Base-by-base conservation (phyloP, 371 early-diverging fungal genomes). In the Cokeromyces recurvatus region DNA sequence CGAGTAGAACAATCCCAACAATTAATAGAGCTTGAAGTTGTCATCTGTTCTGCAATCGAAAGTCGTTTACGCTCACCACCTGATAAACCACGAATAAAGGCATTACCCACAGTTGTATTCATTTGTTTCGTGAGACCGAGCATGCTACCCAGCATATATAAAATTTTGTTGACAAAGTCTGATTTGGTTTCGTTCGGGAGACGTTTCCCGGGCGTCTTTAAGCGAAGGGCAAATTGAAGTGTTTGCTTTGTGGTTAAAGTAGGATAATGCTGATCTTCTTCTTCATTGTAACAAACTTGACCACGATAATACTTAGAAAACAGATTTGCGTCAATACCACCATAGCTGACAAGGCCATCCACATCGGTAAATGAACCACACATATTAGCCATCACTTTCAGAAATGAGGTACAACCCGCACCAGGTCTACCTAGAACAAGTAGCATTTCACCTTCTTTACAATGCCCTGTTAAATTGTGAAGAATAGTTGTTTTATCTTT, bases 51-150 rank as follows among this genome's bases (percentile, higher is more conserved):
- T 21, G 84, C 89, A 41, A 89, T 85, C 7, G 78, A 68, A 29
- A 84, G 62, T 52, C 92, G 77, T 74, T 90, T 89, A 57, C 81
- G 71, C 68, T 78, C 89, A 54, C 90, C 91, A 44, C 80, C 90
- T 15, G 77, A 77, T 12, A 87, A 66, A 37, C 89, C 87, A 53
- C 84, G 81, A 38, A 81, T 51, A 29, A 70, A 74, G 1, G 79
- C 84, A 50, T 88, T 80, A 17, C 91, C 91, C n/a, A 91, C 84
- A 35, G 80, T 62, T 3, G 85, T 78, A 61, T 89, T 66, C 38
- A 77, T 72, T 57, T 77, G 77, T 32, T 80, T 74, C 31, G 72
- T 70, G 34, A 85, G 68, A 21, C 82, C 79, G 20, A 83, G 64
- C 66, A 78, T 62, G 17, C 70, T 69, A 14, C 70, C 57, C 17